Evolutionary conservation across 2,329 filamentous ascomycete genomes (phyloP), one percentile per base, ranked within the genome.

Genomic region (Neofusicoccum kwambonambiense): DNA sequence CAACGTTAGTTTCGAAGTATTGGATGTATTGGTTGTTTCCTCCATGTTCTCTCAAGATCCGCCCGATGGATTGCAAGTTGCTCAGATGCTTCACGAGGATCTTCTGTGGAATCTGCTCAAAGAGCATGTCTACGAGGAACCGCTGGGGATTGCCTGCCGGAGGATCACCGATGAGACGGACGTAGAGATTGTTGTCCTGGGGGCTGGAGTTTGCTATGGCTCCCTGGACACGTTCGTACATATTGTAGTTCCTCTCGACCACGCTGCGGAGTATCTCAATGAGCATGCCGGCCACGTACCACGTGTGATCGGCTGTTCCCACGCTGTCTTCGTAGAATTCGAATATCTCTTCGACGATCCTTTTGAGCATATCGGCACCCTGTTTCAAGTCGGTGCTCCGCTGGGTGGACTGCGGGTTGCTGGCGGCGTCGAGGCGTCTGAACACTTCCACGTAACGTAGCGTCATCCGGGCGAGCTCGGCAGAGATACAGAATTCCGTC

Each of bases 391-490:
- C 72, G 51, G 72, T 31, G 66, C 13, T 66, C 4, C 12, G 2
- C 3, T 17, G 41, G 19, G 9, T 68, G 66, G 44, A 74, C 70
- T 3, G 74, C 74, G 41, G 71, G 62, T 8, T 64, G 65, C 22
- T 75, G 72, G 58, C 75, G 75, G 37, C 75, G 69, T 47, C 75
- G 71, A 56, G 77, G 56, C 3, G 69, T 72, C 13, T 69, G 68
- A 67, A 77, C 75, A 1, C 64, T 42, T 74, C 71, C 22, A 74
- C 73, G 52, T 68, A 70, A 19, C 73, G 71, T 49, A 77, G 71
- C 63, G 77, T 77, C 19, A 74, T 70, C 50, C 77, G 76, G 68
- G 76, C 77, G 6, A 74, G 71, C 4, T 71, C 68, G n/a, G 69
- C 68, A 27, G 54, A 17, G 42, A 45, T 9, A 61, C 74, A 72